Base-by-base conservation (phyloP, 495 filamentous ascomycete species). In the Ramalina intermedia region DNA sequence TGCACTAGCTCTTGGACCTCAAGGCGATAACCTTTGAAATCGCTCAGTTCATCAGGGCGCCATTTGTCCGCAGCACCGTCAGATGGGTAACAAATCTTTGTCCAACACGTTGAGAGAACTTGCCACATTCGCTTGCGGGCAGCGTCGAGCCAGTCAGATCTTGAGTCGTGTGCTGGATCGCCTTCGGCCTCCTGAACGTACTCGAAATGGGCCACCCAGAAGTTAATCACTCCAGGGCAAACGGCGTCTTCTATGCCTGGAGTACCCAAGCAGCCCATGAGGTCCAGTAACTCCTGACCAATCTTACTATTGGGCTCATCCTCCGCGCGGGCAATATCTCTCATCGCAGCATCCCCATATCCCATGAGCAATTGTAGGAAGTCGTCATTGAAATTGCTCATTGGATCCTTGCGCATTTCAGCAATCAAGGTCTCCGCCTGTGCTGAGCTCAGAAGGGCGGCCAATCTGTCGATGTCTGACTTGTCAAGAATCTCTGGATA, bases 1-100 rank as follows among this genome's bases (percentile, higher is more conserved):
- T 89, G 77, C 2, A 95, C 66, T 51, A 93, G 75, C 61, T 95
- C 88, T 41, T 71, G 75, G 41, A 87, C 82, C 55, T 96, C 89
- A 47, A 80, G 75, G 21, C 91, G 78, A 43, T 87, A 90, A 36
- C 82, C 76, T 48, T 71, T 72, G 60, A 95, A 95, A 37, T 78
- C 81, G 41, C 67, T 68, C 41, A 76, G 76, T 39, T 87, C 79
- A 5, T 83, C 75, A 27, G 80, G 78, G 48, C 80, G 76, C 89
- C 87, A 96, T 6, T 55, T 50, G 26, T 59, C 57, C 11, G 65
- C 56, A 9, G 64, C 47, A 14, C 71, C 62, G 14, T 61, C 56
- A 4, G 72, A 58, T 6, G 81, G 81, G 56, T 76, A 76, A 33
- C 73, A 74, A 43, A 82, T 75, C 55, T 84, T 85, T 14, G 59